These are phyloP conservation scores for Aphanoascus verrucosus DNA, from an alignment of 2,329 filamentous ascomycete species.

Conservation along the genomic window DNA sequence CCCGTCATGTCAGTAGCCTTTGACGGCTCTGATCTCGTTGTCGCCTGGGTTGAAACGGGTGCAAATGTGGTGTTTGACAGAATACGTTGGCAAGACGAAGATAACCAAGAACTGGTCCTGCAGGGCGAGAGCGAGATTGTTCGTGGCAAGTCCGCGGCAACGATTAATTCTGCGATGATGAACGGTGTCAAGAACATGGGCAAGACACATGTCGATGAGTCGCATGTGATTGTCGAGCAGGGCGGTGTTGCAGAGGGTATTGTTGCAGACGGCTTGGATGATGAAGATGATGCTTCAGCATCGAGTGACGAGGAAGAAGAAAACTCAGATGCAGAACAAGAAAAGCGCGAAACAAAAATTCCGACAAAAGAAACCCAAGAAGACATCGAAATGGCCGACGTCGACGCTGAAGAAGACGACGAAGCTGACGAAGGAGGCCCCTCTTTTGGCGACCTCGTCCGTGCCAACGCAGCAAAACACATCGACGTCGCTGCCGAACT, in stretches of 20 bases:
- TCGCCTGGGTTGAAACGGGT: conserved; percentile 42
- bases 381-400: conserved; percentile 29
- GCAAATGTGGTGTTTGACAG: conserved; percentile 42
- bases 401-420: conserved; percentile 36
- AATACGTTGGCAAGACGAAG: conserved; percentile 37
- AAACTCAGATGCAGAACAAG: conserved; percentile 11
- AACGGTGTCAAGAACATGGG: conserved; percentile 44
- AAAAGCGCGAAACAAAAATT: background rate
- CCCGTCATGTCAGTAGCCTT: conserved; percentile 37
- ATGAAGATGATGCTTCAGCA: conserved; percentile 25
- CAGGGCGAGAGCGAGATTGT: conserved; percentile 37
- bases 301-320: conserved; percentile 22
- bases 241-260: conserved; percentile 39
- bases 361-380: conserved; percentile 18
- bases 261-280: conserved; percentile 23
- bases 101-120: conserved; percentile 36
- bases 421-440: conserved; percentile 44
- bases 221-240: conserved; percentile 43
- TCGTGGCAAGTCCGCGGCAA: conserved; percentile 34
- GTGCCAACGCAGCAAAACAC: conserved; percentile 55
- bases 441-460: conserved; percentile 79
- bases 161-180: conserved; percentile 39
- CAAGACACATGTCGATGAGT: conserved; percentile 48
- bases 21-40: conserved; percentile 36
- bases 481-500: conserved; percentile 58